Percentiles rank a stretch among this genome's conserved stretches.
phyloP scores from a whole-genome alignment of 768 basidiomycete species.

The Lentinula detonsa region DNA sequence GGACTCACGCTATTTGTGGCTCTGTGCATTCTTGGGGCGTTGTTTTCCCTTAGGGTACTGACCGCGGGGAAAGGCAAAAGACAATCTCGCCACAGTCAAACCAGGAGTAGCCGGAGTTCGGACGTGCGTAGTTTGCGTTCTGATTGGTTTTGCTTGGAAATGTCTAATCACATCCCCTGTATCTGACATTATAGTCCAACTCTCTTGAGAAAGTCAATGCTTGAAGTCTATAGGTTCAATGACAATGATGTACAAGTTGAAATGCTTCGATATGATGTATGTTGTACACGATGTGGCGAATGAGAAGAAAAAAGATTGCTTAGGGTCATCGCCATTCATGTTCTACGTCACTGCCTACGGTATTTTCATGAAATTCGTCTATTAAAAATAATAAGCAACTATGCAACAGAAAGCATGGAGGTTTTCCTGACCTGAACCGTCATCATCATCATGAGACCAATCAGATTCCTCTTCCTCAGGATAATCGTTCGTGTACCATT shows the following conservation, averaged over 20 bases:
- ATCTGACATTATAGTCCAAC: background rate
- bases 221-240: background rate
- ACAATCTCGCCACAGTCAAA: background rate
- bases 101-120: background rate
- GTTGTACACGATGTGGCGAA: background rate
- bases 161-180: background rate
- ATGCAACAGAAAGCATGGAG: background rate
- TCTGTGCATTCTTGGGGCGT: conserved; percentile 27
- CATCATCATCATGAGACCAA: conserved; percentile 29
- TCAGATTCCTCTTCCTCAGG: conserved; percentile 58
- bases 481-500: conserved; percentile 83
- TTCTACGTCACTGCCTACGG: conserved; percentile 40
- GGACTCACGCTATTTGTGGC: conserved; percentile 42
- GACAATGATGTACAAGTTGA: background rate
- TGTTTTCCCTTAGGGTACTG: conserved; percentile 37
- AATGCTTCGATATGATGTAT: background rate
- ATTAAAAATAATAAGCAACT: background rate
- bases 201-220: background rate
- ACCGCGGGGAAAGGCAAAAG: conserved; percentile 15
- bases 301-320: background rate
- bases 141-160: background rate
- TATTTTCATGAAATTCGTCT: conserved; percentile 57
- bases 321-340: conserved; percentile 22
- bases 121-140: background rate
- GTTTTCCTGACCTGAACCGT: conserved; percentile 21